Evolutionary conservation across 345 rosid genomes (phyloP), one percentile per base, ranked within the genome.

Genomic region (Pugionium cornutum): DNA sequence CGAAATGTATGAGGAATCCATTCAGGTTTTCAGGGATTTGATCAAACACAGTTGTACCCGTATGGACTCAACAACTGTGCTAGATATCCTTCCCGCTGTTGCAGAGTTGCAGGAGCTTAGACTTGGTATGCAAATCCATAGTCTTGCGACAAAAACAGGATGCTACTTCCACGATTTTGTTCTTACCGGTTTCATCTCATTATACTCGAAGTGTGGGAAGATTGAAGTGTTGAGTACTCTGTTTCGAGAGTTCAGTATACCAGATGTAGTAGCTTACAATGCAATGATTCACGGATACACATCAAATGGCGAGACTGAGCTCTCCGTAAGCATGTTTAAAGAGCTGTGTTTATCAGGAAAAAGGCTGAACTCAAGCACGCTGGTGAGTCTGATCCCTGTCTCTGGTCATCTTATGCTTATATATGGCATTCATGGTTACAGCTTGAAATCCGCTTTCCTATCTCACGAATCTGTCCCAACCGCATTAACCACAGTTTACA

Each of bases 201-300:
- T 85, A 36, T 89, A 85, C 53, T 83, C 89, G 0, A 87, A 85
- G 58, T 81, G 94, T 36, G 81, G 86, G 33, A 82, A 81, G 64
- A 67, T 78, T 62, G 64, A 72, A 48, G 63, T 58, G 8, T 80
- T 80, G 28, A 50, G 50, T 67, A 31, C 72, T 55, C 74, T 89
- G 80, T 89, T 87, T 70, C 53, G 68, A 40, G 79, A 76, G 74
- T 81, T 87, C 68, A 65, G 55, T 68, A 26, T 47, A 72, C 87
- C 77, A 1, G 96, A 89, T 80, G 67, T 87, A 64, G 80, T 87
- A 55, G 83, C 89, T 75, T 83, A 73, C 73, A 89, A 89, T 46
- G 94, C 96, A 11, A 85, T 89, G 94, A 82, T 89, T 54, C 80
- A 86, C 55, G 94, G 96, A 27, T 83, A 76, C 70, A 77, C 86